A percentile compares a stretch with the other conserved stretches of the same genome.
Evolutionary conservation across 139 green algal genomes (phyloP).

Genomic region (Medakamo hakoo): DNA sequence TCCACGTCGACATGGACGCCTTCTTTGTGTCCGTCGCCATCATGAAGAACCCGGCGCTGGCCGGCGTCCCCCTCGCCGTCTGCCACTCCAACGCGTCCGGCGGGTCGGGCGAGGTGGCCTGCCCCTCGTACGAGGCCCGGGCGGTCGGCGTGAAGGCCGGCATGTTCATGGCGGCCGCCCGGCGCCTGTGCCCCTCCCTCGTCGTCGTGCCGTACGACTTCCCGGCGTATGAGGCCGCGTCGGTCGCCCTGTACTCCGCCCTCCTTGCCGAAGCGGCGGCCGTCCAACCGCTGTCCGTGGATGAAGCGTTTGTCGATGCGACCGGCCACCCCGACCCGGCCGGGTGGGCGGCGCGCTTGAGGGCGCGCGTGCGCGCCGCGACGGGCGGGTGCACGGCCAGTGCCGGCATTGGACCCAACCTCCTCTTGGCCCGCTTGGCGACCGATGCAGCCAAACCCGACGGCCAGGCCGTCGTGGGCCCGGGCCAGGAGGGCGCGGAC

Average conservation of each 20-base stretch:
- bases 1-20: constrained; percentile 96
- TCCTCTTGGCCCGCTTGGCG: constrained; percentile 51
- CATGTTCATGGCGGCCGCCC: constrained; percentile 79
- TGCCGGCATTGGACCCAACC: constrained; percentile 47
- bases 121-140: constrained; percentile 78
- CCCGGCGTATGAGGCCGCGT: constrained; percentile 68
- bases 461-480: constrained; percentile 20
- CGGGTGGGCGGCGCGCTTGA: constrained; percentile 28
- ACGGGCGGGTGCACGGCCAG: constrained; percentile 39
- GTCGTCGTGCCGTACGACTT: constrained; percentile 92
- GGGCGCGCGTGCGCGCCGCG: constrained; percentile 26
- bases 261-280: background rate
- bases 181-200: constrained; percentile 69
- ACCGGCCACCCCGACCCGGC: constrained; percentile 38
- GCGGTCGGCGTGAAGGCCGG: constrained; percentile 44
- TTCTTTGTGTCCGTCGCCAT: constrained; percentile 84
- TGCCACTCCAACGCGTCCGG: constrained; percentile 58
- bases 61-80: constrained; percentile 48
- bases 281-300: constrained; percentile 77
- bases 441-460: constrained; percentile 44
- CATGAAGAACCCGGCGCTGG: constrained; percentile 33
- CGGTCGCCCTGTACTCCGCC: constrained; percentile 28
- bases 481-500: constrained; percentile 2
- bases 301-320: constrained; percentile 90
- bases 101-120: constrained; percentile 75